Evolutionary conservation across 345 rosid species (phyloP), one percentile per base, ranked within the genome.

Genomic region (Atalantia buxifolia): DNA sequence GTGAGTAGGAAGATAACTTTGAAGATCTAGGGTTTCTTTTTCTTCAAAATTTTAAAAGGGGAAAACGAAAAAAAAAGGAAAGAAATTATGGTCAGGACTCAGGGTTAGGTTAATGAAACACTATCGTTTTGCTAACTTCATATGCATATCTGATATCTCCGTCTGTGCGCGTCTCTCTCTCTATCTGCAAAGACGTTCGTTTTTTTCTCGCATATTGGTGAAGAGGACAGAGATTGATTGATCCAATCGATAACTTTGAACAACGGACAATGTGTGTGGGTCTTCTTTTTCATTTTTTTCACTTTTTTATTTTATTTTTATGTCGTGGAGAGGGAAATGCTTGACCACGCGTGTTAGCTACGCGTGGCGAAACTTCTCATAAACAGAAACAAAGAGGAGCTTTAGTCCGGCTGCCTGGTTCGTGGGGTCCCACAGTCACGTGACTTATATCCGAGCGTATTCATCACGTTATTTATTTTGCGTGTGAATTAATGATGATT

Each of bases 21-120:
- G 79, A 67, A 55, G 84, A 84, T 84, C 84, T 71, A 76, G 79
- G 40, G 75, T 42, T 79, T 72, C 77, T n/a, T 69, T 30, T 55
- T 5, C 30, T 56, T 28, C 53, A 9, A n/a, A 13, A 13, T 45
- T 45, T 45, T 45, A 45, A 45, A 45, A 45, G 13, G 3, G 50
- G 16, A 45, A 45, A 45, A 45, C 50, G 48, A 42, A 12, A 10
- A 8, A 7, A 24, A 50, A 48, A 19, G 22, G 13, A 62, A 75
- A 64, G 4, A 48, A 14, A 35, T 13, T 9, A 69, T 9, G 35
- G n/a, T 67, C 57, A 45, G 61, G 66, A 68, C 74, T 67, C 57
- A 45, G 61, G 62, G 68, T 77, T 80, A 59, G 79, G 74, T 45
- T 66, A 81, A 66, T 71, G 40, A 71, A 76, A 77, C 75, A 79